A percentile compares a stretch with the other conserved stretches of the same genome.
Evolutionary conservation across 2,329 filamentous ascomycete genomes (phyloP).

Genomic region (Penicillium brasilianum): DNA sequence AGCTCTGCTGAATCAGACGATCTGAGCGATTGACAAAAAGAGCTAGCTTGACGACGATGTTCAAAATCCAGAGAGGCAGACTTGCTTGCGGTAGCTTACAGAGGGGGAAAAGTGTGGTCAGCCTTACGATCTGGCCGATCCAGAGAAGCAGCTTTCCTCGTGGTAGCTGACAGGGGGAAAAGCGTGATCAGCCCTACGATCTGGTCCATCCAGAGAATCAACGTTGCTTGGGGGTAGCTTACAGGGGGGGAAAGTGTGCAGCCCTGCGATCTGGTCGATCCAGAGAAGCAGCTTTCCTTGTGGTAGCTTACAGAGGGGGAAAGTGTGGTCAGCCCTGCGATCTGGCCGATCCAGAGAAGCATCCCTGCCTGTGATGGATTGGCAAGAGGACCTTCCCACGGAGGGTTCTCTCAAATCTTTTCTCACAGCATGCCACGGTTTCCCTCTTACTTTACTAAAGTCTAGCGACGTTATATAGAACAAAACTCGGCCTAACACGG

Average conservation of each 20-base stretch:
- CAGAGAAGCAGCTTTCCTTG: background rate
- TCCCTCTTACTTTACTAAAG: background rate
- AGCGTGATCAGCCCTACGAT: background rate
- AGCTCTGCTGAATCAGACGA: background rate
- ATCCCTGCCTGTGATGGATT: background rate
- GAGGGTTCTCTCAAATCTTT: background rate
- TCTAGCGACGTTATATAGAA: background rate
- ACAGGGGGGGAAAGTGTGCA: background rate
- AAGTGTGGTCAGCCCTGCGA: background rate
- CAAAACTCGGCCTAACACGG: background rate
- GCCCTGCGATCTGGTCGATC: background rate
- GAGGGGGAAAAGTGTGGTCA: background rate
- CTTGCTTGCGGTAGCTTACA: background rate
- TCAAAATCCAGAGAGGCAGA: background rate
- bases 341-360: background rate
- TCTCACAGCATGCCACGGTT: background rate
- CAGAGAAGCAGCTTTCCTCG: background rate
- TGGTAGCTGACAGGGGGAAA: background rate
- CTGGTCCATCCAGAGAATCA: background rate
- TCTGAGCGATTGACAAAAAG: background rate
- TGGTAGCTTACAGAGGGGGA: background rate
- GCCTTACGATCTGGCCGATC: background rate
- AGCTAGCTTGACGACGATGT: background rate
- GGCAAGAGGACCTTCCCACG: background rate
- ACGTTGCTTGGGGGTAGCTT: background rate